Evolutionary conservation across 805 yeast genomes (phyloP).

Genomic region (Lipomyces orientalis): DNA sequence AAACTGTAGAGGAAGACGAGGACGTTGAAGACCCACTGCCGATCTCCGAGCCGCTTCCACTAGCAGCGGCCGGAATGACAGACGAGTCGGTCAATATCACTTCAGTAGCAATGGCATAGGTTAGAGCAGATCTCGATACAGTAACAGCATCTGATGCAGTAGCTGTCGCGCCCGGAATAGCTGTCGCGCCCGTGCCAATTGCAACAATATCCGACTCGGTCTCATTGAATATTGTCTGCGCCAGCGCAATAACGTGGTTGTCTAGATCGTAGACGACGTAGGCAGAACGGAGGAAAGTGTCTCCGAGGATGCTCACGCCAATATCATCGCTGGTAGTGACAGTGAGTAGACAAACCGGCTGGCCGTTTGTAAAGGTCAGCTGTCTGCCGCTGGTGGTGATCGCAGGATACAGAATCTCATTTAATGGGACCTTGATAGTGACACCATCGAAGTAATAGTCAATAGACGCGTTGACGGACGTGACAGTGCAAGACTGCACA

Average conservation of each 20-base stretch:
- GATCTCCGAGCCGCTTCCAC: constrained; percentile 5
- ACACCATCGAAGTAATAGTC: constrained; percentile 59
- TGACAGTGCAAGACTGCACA: constrained; percentile 48
- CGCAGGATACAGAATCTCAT: constrained; percentile 37
- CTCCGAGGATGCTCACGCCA: constrained; percentile 59
- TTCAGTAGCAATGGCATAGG: background rate
- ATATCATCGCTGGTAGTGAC: constrained; percentile 44
- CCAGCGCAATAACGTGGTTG: constrained; percentile 60
- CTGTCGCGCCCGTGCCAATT: constrained; percentile 20
- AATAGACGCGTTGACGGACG: constrained; percentile 43
- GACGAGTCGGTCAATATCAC: background rate
- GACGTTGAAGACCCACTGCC: constrained; percentile 24
- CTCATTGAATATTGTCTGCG: constrained; percentile 49
- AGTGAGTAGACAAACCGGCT: constrained; percentile 39
- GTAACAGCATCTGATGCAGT: constrained; percentile 10
- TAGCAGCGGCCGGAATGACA: background rate
- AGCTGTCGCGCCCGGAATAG: constrained; percentile 14
- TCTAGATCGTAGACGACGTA: constrained; percentile 73
- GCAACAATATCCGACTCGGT: constrained; percentile 39
- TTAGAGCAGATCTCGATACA: background rate
- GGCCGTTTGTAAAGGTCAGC: constrained; percentile 36
- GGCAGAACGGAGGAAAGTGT: constrained; percentile 65
- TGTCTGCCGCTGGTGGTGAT: constrained; percentile 24
- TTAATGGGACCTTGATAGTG: constrained; percentile 54
- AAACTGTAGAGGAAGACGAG: constrained; percentile 10